Evolutionary conservation across 306 rosid genomes (phyloP), one percentile per base, ranked within the genome.

Genomic region (Prinsepia uniflora): DNA sequence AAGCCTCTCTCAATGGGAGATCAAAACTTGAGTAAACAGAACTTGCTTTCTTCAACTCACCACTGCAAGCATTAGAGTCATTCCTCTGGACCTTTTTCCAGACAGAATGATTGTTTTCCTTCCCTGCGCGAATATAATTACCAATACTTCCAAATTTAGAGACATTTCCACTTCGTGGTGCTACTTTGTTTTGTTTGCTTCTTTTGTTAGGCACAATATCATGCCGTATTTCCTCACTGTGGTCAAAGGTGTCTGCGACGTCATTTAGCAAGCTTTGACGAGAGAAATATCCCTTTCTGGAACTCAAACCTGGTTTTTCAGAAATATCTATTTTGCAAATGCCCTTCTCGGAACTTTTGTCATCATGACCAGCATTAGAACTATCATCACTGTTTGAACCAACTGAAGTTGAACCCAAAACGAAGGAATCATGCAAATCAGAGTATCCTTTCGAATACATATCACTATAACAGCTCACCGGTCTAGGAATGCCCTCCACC

Each of bases 61-160:
- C 77, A 57, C 22, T 42, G 75, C 84, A 68, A 52, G 75, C 89
- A 60, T 74, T 73, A 60, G 78, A 67, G 24, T 62, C 71, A 39
- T 82, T 80, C 80, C 73, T 89, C 84, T 89, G 89, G 76, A 92
- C 98, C 83, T 84, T 92, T 76, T 92, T 86, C 98, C 98, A 92
- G 41, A 92, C 81, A 17, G 97, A 80, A 77, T 81, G 90, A 63
- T 73, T 80, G 70, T 77, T 87, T 84, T 80, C 96, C 82, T 87
- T 92, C 75, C 90, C 86, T 3, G 79, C 39, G 74, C 83, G 86
- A 72, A 80, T 77, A 58, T 82, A 84, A 76, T 70, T 62, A 48
- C 81, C 88, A 60, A 48, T 49, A 40, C 78, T 75, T 58, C 84
- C 82, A 83, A 55, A 81, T 71, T 78, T 87, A 47, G 71, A 66